Evolutionary conservation across 2,329 filamentous ascomycete species (phyloP).

Genomic region (Apiospora kogelbergensis): DNA sequence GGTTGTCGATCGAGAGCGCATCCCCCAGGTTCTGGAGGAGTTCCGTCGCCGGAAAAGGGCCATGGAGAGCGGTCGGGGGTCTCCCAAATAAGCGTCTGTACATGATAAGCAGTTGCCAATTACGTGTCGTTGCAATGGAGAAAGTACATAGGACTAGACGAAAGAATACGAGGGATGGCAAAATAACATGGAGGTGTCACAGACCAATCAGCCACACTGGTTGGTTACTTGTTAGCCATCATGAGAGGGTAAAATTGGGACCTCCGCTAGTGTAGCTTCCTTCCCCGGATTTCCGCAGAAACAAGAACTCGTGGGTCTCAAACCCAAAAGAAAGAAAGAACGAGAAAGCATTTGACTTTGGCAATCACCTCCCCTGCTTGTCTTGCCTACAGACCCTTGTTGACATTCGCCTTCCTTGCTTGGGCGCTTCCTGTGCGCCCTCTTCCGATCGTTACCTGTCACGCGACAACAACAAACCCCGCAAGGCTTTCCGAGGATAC

Average conservation of each 20-base stretch:
- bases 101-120: not conserved
- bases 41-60: constrained; percentile 8
- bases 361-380: not conserved
- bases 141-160: no score
- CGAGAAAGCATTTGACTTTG: no score
- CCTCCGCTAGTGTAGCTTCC: not conserved
- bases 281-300: not conserved
- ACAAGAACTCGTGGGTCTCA: constrained; percentile 6
- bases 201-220: not conserved
- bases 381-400: not conserved
- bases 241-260: not conserved
- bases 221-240: not conserved
- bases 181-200: not conserved
- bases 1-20: not conserved
- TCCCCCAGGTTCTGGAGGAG: constrained; percentile 6
- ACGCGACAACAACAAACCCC: not conserved
- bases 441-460: not conserved
- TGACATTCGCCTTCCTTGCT: not conserved
- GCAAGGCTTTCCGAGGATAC: not conserved
- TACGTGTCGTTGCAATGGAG: not conserved
- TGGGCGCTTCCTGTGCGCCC: not conserved
- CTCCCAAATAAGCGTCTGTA: not conserved
- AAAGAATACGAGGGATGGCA: no score
- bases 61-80: not conserved
- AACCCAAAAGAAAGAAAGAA: not conserved